Percentiles rank a stretch among this genome's conserved stretches.
Evolutionary conservation across 805 yeast species (phyloP).

Genomic region (Danielozyma ontarioensis): DNA sequence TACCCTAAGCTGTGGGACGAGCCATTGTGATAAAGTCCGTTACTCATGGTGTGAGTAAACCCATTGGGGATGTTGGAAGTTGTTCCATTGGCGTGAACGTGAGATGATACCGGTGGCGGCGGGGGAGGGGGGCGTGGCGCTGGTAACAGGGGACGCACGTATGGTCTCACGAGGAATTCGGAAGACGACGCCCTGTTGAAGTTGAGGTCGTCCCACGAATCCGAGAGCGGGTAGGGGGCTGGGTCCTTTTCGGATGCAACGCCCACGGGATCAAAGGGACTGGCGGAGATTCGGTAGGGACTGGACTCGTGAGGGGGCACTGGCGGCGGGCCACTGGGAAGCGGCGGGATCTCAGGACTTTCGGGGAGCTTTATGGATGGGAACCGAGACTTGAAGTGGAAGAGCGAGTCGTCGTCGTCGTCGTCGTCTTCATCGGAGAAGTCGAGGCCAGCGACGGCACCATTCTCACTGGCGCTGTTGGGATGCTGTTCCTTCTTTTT

Average conservation of each 20-base stretch:
- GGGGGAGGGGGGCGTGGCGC: background rate
- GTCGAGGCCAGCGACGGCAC: slow-evolving; percentile 22
- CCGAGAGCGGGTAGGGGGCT: background rate
- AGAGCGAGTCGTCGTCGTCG: slow-evolving; percentile 4
- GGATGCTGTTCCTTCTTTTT: slow-evolving; percentile 20
- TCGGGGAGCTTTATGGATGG: slow-evolving; percentile 1
- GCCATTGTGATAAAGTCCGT: too few relatives aligned
- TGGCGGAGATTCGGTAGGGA: too few relatives aligned
- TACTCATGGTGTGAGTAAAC: too few relatives aligned
- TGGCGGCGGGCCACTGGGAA: too few relatives aligned
- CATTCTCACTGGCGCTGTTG: slow-evolving; percentile 40
- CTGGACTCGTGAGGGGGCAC: too few relatives aligned
- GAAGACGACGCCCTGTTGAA: too few relatives aligned
- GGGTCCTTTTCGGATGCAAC: background rate
- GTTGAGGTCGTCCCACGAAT: background rate
- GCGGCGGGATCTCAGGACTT: background rate
- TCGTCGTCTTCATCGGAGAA: slow-evolving; percentile 16
- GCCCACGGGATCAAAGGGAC: too few relatives aligned
- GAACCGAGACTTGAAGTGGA: slow-evolving; percentile 8
- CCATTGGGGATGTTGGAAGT: too few relatives aligned
- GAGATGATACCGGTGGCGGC: background rate
- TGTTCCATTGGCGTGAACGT: background rate
- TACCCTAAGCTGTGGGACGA: background rate
- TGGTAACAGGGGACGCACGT: too few relatives aligned
- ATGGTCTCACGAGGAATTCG: too few relatives aligned